Base-by-base conservation (phyloP, 768 basidiomycete species). In the Vararia minispora region DNA sequence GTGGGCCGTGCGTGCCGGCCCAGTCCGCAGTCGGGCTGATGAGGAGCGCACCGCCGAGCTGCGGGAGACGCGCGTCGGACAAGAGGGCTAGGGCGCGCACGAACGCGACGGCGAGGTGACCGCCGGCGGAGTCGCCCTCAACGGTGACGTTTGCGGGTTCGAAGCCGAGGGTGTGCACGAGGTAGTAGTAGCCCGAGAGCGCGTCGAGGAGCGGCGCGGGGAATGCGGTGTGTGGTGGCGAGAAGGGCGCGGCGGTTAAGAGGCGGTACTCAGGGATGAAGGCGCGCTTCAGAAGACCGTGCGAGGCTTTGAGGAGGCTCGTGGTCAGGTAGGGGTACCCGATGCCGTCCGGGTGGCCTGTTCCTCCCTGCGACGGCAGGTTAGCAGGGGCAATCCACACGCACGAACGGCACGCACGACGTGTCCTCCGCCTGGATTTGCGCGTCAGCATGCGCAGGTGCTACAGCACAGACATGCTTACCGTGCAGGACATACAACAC, bases 91-190 rank as follows among this genome's bases (percentile, higher is more conserved):
- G 67, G 46, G 79, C 78, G 4, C 76, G 74, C 7, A 63, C 68
- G 29, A 83, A 63, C 0, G 76, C 74, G 24, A 74, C 64, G 1
- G 74, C 73, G 18, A 87, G 70, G 55, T 87, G 81, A 4, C 68
- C 86, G 3, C 86, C 85, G 0, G 85, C 82, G 1, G 80, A 87
- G 52, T 89, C 84, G 3, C 85, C 86, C 14, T 63, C 64, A 16
- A 87, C 35, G 39, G 83, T 64, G 50, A 89, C 77, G 47, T 82
- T 60, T 13, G 60, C 54, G 0, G 82, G 71, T 2, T 62, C 45
- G 52, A 83, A 76, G 0, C 74, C 71, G 20, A 79, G 59, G 7
- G 51, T 58, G 34, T 69, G 61, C 26, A 80, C 64, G 16, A 87
- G 75, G 54, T 87, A 79, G 32, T 68, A 58, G 55, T 87, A 90